Evolutionary conservation across 345 rosid genomes (phyloP), one percentile per base, ranked within the genome.

Genomic region (Eucalyptus paniculata): DNA sequence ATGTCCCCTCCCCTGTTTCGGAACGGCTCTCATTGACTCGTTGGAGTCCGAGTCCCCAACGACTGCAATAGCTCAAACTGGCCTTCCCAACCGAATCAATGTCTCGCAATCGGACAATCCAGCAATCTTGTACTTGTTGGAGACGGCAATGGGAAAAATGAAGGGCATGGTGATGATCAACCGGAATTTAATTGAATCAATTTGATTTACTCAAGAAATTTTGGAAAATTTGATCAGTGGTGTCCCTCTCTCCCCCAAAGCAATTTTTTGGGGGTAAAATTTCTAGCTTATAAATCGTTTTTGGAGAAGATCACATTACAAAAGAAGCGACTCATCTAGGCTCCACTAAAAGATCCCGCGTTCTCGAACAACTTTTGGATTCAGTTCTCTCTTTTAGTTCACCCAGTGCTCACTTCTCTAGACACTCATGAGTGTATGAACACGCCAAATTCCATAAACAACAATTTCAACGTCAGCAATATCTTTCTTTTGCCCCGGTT

Each of bases 61-160:
- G 91, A 89, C 89, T 6, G 54, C 21, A 17, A 7, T 51, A 67
- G 50, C 37, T 87, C 90, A 40, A 54, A 28, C 28, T 60, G n/a
- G 58, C 4, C 69, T 50, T 49, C 77, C 26, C 28, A 86, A 88
- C 44, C 58, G 34, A 16, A 87, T 85, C 30, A 50, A 40, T 44
- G 92, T 92, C 32, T 86, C 17, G 24, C 93, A 92, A 72, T 93
- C 95, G 10, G 96, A 93, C 86, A 90, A 92, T 3, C 96, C 95
- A 42, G 93, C 92, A 88, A 92, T 95, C 88, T 89, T 95, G 50
- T 94, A 93, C 92, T 95, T 96, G 3, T 95, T 95, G 16, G 97
- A 96, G 82, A 95, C 95, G 72, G 54, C 47, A 9, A 94, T 94
- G 16, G 95, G 96, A 69, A 86, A 45, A 45, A 88, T 92, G 45